Evolutionary conservation across 2,329 filamentous ascomycete genomes (phyloP).

Genomic region (Colletotrichum lupini): DNA sequence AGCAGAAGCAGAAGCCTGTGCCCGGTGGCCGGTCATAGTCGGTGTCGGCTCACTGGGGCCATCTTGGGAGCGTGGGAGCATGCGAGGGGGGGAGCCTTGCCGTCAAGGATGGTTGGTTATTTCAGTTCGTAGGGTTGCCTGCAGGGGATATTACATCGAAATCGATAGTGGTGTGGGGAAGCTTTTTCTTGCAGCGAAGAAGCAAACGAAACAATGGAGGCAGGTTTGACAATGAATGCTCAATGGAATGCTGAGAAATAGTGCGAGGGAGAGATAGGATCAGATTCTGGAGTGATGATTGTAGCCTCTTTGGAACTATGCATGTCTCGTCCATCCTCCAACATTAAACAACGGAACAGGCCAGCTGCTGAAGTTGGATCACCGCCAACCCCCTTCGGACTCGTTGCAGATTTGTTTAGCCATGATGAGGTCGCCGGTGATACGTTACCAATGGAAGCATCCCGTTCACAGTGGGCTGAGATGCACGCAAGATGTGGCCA

Average conservation of each 20-base stretch:
- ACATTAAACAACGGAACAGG: background rate
- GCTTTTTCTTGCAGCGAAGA: background rate
- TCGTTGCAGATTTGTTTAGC: background rate
- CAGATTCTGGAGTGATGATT: background rate
- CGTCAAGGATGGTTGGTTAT: slow-evolving; percentile 17
- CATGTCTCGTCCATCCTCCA: background rate
- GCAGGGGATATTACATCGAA: slow-evolving; percentile 34
- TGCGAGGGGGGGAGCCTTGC: background rate
- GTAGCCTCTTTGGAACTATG: background rate
- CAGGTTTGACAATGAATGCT: background rate
- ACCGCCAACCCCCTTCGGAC: background rate
- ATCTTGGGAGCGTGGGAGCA: background rate
- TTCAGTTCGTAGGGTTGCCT: slow-evolving; percentile 28
- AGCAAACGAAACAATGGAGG: slow-evolving; percentile 8
- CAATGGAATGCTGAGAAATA: background rate
- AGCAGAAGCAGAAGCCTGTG: slow-evolving; percentile 26
- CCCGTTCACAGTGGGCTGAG: slow-evolving; percentile 19
- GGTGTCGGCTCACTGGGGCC: slow-evolving; percentile 21
- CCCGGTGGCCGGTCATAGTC: slow-evolving; percentile 24
- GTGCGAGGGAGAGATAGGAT: background rate
- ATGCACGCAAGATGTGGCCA: slow-evolving; percentile 32
- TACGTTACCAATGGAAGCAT: background rate
- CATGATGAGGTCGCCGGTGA: background rate
- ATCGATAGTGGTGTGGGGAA: slow-evolving; percentile 35
- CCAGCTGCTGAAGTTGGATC: background rate